Percentiles rank a stretch among this genome's conserved stretches.
These are phyloP conservation scores for Batrachochytrium dendrobatidis DNA, from an alignment of 371 early-diverging fungal species.

Conservation along the genomic window DNA sequence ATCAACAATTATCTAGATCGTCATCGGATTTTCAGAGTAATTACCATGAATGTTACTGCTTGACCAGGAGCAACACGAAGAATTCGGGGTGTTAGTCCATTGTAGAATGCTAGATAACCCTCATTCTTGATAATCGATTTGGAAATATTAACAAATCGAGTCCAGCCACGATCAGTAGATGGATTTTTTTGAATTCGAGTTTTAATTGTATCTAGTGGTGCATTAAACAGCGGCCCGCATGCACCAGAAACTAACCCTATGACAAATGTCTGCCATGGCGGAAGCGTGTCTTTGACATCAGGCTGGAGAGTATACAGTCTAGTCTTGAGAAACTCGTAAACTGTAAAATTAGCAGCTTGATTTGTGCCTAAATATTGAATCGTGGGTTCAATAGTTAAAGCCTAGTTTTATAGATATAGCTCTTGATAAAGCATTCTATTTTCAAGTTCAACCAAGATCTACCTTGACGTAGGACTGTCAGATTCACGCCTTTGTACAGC, in stretches of 20 bases:
- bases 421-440: background rate
- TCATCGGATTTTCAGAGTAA: too few species aligned
- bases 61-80: slow-evolving; percentile 66
- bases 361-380: slow-evolving; percentile 69
- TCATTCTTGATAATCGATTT: slow-evolving; percentile 72
- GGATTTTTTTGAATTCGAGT: slow-evolving; percentile 89
- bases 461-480: slow-evolving; percentile 93
- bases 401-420: background rate
- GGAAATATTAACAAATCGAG: slow-evolving; percentile 66
- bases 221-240: slow-evolving; percentile 84
- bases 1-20: too few species aligned
- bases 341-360: slow-evolving; percentile 97
- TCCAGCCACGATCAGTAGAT: slow-evolving; percentile 67
- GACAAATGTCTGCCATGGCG: slow-evolving; percentile 83
- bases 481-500: slow-evolving; percentile 90
- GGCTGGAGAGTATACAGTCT: slow-evolving; percentile 50
- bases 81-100: slow-evolving; percentile 90
- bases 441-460: slow-evolving; percentile 3
- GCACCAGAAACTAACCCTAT: slow-evolving; percentile 94
- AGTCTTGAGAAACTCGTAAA: slow-evolving; percentile 87
- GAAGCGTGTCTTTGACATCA: slow-evolving; percentile 67
- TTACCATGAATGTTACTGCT: slow-evolving; percentile 48
- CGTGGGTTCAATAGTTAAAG: background rate
- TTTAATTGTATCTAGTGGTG: slow-evolving; percentile 97
- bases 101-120: slow-evolving; percentile 90